A percentile compares a stretch with the other conserved stretches of the same genome.
These are phyloP conservation scores for Penicillium egyptiacum DNA, from an alignment of 495 filamentous ascomycete species.

Conservation along the genomic window DNA sequence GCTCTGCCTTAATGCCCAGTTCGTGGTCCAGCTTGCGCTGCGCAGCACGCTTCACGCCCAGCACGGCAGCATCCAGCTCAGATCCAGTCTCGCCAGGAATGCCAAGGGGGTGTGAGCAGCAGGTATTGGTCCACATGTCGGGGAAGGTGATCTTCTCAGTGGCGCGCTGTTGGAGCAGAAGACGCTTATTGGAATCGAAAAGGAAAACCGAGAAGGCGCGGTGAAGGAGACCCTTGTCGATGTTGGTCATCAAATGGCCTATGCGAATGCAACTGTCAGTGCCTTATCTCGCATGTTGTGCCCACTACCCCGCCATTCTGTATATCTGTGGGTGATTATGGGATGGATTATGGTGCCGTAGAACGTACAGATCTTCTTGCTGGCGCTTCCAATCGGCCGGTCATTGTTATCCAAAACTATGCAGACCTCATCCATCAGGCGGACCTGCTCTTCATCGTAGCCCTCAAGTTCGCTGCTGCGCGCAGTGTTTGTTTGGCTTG, in stretches of 20 bases:
- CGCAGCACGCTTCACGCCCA: slow-evolving; percentile 86
- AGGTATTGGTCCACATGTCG: slow-evolving; percentile 99
- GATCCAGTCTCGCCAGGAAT: slow-evolving; percentile 88
- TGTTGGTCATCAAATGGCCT: slow-evolving; percentile 99
- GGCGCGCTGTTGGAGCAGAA: slow-evolving; percentile 94
- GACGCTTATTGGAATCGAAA: slow-evolving; percentile 83
- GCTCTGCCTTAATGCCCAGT: slow-evolving; percentile 83
- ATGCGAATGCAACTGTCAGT: slow-evolving; percentile 11
- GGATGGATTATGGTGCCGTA: slow-evolving; percentile 3
- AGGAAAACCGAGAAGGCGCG: slow-evolving; percentile 97
- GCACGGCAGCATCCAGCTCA: slow-evolving; percentile 73
- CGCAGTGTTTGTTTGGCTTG: slow-evolving; percentile 30
- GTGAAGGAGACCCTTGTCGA: slow-evolving; percentile 90
- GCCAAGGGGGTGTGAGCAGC: slow-evolving; percentile 95
- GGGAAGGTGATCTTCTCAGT: slow-evolving; percentile 99
- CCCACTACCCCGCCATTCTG: slow-evolving; percentile 19
- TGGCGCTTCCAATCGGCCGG: slow-evolving; percentile 89
- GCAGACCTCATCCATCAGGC: slow-evolving; percentile 98
- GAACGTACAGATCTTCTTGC: slow-evolving; percentile 92
- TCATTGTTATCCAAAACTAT: slow-evolving; percentile 95
- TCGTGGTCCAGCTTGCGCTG: slow-evolving; percentile 93
- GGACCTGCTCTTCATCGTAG: slow-evolving; percentile 96
- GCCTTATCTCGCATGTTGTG: background rate
- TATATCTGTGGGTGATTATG: slow-evolving; percentile 6
- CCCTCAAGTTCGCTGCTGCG: slow-evolving; percentile 59